phyloP scores from a whole-genome alignment of 176 grass and related monocot species.

The Puccinellia tenuiflora region DNA sequence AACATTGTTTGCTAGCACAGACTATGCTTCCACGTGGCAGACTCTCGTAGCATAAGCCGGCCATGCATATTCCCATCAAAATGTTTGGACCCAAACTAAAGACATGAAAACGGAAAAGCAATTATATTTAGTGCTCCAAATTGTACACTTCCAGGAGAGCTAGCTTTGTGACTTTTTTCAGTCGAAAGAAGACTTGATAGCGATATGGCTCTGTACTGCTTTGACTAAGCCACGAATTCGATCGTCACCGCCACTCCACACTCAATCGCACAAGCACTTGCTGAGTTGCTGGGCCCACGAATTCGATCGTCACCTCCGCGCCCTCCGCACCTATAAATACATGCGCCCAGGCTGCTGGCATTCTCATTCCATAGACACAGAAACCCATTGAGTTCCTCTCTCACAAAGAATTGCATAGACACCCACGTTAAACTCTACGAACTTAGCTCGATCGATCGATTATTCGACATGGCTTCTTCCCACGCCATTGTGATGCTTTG shows the following conservation, averaged over 20 bases:
- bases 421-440: not conserved
- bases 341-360: not conserved
- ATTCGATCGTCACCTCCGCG: not conserved
- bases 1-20: not conserved
- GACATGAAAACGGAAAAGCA: not conserved
- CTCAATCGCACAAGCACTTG: not conserved
- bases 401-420: not conserved
- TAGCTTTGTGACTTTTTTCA: not conserved
- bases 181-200: not conserved
- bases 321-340: slow-evolving; percentile 28
- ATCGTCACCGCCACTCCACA: slow-evolving; percentile 1
- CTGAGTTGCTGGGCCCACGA: too few relatives aligned
- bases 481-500: slow-evolving; percentile 15
- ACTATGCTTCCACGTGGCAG: slow-evolving; percentile 10
- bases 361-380: slow-evolving; percentile 3
- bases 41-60: not conserved
- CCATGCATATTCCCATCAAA: not conserved
- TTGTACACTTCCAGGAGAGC: not conserved
- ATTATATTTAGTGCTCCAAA: slow-evolving; percentile 10
- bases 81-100: slow-evolving; percentile 17
- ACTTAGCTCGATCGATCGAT: not conserved
- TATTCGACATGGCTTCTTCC: slow-evolving; percentile 24
- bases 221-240: slow-evolving; percentile 19
- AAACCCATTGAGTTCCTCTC: not conserved
- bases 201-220: slow-evolving; percentile 9